Evolutionary conservation across 305 asterid species (phyloP), one percentile per base, ranked within the genome.

Genomic region (Rubia occidens): DNA sequence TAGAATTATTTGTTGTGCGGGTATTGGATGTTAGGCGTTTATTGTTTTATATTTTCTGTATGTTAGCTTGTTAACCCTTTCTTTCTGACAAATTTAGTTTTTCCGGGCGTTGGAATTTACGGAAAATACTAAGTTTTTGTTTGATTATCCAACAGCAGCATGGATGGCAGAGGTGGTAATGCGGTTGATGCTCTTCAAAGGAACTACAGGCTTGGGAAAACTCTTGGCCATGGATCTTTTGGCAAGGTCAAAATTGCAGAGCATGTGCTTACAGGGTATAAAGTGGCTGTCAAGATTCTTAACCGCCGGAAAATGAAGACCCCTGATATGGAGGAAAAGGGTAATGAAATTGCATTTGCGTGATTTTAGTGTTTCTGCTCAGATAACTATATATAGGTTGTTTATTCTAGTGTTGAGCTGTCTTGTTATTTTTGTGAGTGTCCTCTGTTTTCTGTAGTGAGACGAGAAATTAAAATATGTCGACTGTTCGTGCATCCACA

Each of bases 281-380:
- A 91, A 84, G 97, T 91, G 81, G 97, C 97, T 80, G 82, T 91
- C 82, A 91, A 91, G 70, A 87, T 91, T 74, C 96, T 91, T 60
- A 89, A 87, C 76, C 96, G 95, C 24, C 87, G 90, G 24, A 85
- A 75, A 79, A 87, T 89, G 94, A 82, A 72, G 80, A 88, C 82
- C 77, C 89, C 95, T 2, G 90, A 91, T 77, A 89, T 91, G 97
- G 95, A 92, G 86, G 98, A 89, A 81, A 92, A 92, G 81, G 88
- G 98, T 87, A 67, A 62, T 62, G 9, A 71, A 65, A 18, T 47
- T 55, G 35, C 60, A 68, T 64, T 68, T 81, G 62, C 53, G 71
- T 40, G 62, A 71, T 43, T 26, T 74, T 68, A 60, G 35, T 5
- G 14, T 67, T 59, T 18, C 17, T 18, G 54, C 5, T 68, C 44